phyloP scores from a whole-genome alignment of 495 filamentous ascomycete genomes.

The Annulohypoxylon nitens region DNA sequence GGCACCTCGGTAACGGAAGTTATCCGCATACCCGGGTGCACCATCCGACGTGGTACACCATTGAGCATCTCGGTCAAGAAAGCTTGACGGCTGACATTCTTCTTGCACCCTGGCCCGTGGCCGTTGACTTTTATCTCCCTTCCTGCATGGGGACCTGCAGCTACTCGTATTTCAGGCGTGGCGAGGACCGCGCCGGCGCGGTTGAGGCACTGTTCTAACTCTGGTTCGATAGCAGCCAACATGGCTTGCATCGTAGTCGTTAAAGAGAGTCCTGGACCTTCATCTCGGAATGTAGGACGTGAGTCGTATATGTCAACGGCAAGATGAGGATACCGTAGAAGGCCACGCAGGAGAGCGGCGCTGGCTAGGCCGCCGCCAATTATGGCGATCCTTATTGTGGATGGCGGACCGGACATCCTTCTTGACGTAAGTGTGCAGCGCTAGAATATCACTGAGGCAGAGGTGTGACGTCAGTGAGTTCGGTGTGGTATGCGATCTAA shows the following conservation, averaged over 20 bases:
- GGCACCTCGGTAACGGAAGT: conserved; percentile 39
- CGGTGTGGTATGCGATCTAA: background rate
- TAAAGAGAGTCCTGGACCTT: conserved; percentile 48
- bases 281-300: conserved; percentile 49
- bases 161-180: conserved; percentile 28
- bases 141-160: conserved; percentile 41
- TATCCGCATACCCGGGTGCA: conserved; percentile 43
- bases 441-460: background rate
- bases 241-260: conserved; percentile 39
- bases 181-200: conserved; percentile 46
- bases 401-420: conserved; percentile 42
- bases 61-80: conserved; percentile 44
- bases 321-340: conserved; percentile 51
- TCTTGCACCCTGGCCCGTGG: background rate
- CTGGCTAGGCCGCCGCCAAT: conserved; percentile 54
- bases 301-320: conserved; percentile 53
- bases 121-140: conserved; percentile 30
- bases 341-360: conserved; percentile 46
- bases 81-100: conserved; percentile 42
- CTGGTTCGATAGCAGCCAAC: conserved; percentile 42
- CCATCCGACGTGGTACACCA: conserved; percentile 42
- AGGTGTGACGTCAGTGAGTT: background rate
- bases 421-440: background rate
- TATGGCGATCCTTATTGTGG: conserved; percentile 53
- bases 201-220: conserved; percentile 42